Evolutionary conservation across 202 grass and related monocot species (phyloP).

Genomic region (Cymbopogon flexuosus): DNA sequence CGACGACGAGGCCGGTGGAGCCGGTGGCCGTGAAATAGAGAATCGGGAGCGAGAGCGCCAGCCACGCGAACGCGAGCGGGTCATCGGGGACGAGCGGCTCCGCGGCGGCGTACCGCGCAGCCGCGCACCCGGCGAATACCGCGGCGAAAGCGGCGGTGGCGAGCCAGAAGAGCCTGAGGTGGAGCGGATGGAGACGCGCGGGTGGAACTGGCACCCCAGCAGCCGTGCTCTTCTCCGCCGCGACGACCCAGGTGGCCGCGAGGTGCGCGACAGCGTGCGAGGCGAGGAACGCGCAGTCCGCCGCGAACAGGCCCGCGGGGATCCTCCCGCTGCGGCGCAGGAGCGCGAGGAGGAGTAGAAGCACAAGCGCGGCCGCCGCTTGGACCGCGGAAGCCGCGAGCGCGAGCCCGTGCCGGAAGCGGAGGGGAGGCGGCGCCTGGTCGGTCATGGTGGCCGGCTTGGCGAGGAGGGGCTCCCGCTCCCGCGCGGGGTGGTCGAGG

Average conservation of each 20-base stretch:
- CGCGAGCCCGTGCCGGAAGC: slow-evolving; percentile 34
- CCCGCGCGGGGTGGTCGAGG: neutral
- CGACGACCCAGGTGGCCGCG: slow-evolving; percentile 26
- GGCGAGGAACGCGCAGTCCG: slow-evolving; percentile 40
- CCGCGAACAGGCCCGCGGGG: neutral
- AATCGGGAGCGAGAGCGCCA: slow-evolving; percentile 42
- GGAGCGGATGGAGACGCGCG: slow-evolving; percentile 1
- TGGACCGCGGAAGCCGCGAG: slow-evolving; percentile 27
- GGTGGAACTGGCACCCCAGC: neutral
- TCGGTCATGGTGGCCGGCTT: neutral
- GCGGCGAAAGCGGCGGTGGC: slow-evolving; percentile 23
- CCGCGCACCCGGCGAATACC: slow-evolving; percentile 36
- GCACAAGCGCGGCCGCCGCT: slow-evolving; percentile 21
- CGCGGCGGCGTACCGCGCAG: slow-evolving; percentile 25
- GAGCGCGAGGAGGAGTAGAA: slow-evolving; percentile 14
- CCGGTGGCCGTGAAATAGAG: slow-evolving; percentile 36
- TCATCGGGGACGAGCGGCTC: slow-evolving; percentile 43
- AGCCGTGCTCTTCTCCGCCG: slow-evolving; percentile 26
- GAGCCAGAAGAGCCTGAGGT: slow-evolving; percentile 55
- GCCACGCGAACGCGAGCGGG: slow-evolving; percentile 30
- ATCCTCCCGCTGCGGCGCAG: neutral
- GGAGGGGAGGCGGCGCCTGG: neutral
- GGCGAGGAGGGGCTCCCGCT: slow-evolving; percentile 39
- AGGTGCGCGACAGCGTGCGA: slow-evolving; percentile 44
- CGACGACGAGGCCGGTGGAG: slow-evolving; percentile 12